Evolutionary conservation across 306 rosid species (phyloP), one percentile per base, ranked within the genome.

Genomic region (Cicer judaicum): DNA sequence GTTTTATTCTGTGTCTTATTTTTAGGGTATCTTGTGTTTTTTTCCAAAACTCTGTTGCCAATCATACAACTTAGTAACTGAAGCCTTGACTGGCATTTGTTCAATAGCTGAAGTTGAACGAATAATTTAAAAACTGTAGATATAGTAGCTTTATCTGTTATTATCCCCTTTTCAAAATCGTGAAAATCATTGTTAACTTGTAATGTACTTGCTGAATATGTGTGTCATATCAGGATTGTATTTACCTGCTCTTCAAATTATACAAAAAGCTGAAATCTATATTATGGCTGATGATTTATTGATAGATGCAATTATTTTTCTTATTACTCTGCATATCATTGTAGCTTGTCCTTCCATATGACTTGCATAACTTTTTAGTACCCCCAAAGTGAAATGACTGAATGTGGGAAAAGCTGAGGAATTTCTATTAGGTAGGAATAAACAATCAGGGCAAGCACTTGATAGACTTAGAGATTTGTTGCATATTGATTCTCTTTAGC

Each of bases 1-100:
- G 69, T 83, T 78, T 70, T 88, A 76, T 78, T 89, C 68, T 78
- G 44, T 70, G 76, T 77, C 76, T 14, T 83, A 8, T 61, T 85
- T 69, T 64, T 88, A 72, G 92, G 84, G 73, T 83, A 78, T 74
- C 40, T 74, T 48, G 14, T 61, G 79, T 50, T 72, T 36, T 76
- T 84, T 71, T 56, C 52, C 48, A 62, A 42, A 67, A 79, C 39
- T 47, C 24, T 69, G 77, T 84, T 49, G 48, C 72, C 63, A 43
- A 44, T 79, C 75, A 68, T 72, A 55, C 50, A 59, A 40, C 75
- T 41, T 57, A 68, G 73, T 64, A 39, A 68, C 72, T 71, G 76
- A 80, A 67, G 60, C 62, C 78, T 46, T 60, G 61, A 55, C 48
- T 41, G 79, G 75, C 72, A 64, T 79, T 74, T 69, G 68, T 79